Conservation (phyloP, 2,329 filamentous ascomycete species). For the Periglandula ipomoeae region DNA sequence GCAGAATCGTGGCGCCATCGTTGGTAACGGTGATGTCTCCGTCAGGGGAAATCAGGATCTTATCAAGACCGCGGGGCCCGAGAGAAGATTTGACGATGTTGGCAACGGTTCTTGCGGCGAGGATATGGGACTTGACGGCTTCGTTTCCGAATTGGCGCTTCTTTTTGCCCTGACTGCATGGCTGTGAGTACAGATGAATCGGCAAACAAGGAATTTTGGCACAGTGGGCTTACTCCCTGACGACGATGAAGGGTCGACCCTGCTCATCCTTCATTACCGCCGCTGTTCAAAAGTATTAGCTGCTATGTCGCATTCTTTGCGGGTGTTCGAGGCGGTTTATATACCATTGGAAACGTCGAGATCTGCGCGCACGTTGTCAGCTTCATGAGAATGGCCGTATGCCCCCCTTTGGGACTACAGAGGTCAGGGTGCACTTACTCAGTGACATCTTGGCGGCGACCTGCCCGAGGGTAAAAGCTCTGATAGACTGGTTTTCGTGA, state of each 20-base stretch:
- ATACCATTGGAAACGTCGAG: conserved; percentile 74
- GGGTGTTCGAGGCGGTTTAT: neutral
- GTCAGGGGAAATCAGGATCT: conserved; percentile 97
- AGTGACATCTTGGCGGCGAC: conserved; percentile 26
- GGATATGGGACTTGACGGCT: conserved; percentile 95
- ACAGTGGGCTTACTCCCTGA: conserved; percentile 69
- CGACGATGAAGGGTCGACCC: conserved; percentile 94
- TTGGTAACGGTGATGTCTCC: conserved; percentile 99
- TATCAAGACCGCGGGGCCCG: conserved; percentile 91
- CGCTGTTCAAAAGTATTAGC: conserved; percentile 32
- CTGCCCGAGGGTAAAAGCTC: conserved; percentile 19
- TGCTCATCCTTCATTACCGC: conserved; percentile 91
- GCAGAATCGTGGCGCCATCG: conserved; percentile 93
- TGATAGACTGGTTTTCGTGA: conserved; percentile 8
- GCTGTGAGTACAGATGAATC: conserved; percentile 12
- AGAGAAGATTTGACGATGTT: conserved; percentile 97
- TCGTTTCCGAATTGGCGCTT: conserved; percentile 94
- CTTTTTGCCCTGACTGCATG: conserved; percentile 82
- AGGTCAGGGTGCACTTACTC: conserved; percentile 25
- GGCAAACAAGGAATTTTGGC: neutral
- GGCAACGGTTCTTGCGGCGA: conserved; percentile 89
- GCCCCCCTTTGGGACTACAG: conserved; percentile 4
- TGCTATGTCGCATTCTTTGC: conserved; percentile 1
- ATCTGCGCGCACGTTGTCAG: conserved; percentile 44
- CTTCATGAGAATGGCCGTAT: conserved; percentile 17